phyloP scores from a whole-genome alignment of 2,329 filamentous ascomycete species.

The Penicillium sp. region DNA sequence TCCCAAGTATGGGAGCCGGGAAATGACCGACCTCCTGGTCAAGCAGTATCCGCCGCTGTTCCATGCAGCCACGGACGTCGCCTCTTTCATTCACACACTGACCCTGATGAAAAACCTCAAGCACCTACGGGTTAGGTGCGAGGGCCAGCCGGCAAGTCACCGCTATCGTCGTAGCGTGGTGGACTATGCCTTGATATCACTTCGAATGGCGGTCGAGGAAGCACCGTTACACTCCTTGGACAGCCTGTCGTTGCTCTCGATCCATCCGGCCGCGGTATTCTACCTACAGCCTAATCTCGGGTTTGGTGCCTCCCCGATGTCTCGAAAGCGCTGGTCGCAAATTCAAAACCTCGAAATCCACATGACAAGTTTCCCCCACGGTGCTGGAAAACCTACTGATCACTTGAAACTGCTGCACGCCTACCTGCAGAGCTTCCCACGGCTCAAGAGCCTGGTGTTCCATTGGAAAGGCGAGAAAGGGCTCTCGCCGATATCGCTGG shows the following conservation, averaged over 20 bases:
- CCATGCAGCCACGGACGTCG: constrained; percentile 81
- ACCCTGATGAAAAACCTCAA: constrained; percentile 61
- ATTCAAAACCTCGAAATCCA: constrained; percentile 67
- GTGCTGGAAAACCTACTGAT: constrained; percentile 59
- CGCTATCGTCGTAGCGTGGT: constrained; percentile 70
- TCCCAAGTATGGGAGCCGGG: constrained; percentile 72
- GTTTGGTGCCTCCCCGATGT: constrained; percentile 67
- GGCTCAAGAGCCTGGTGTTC: constrained; percentile 66
- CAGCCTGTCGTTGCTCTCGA: constrained; percentile 64
- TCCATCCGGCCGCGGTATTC: constrained; percentile 69
- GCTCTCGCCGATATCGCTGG: constrained; percentile 65
- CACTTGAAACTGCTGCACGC: constrained; percentile 75
- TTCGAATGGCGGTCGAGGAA: constrained; percentile 76
- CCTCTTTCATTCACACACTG: constrained; percentile 73
- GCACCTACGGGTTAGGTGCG: constrained; percentile 70
- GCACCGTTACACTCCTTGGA: constrained; percentile 59
- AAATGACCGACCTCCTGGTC: constrained; percentile 73
- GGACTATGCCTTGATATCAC: constrained; percentile 81
- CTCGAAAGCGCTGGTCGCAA: constrained; percentile 67
- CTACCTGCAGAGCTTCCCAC: constrained; percentile 65
- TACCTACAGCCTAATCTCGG: constrained; percentile 71
- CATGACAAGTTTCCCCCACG: constrained; percentile 58
- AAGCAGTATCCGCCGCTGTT: constrained; percentile 85
- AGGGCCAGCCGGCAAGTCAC: constrained; percentile 62
- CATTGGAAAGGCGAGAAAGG: constrained; percentile 69